Evolutionary conservation across 1,284 basidiomycete species (phyloP).

Genomic region (Ustilago sp.): DNA sequence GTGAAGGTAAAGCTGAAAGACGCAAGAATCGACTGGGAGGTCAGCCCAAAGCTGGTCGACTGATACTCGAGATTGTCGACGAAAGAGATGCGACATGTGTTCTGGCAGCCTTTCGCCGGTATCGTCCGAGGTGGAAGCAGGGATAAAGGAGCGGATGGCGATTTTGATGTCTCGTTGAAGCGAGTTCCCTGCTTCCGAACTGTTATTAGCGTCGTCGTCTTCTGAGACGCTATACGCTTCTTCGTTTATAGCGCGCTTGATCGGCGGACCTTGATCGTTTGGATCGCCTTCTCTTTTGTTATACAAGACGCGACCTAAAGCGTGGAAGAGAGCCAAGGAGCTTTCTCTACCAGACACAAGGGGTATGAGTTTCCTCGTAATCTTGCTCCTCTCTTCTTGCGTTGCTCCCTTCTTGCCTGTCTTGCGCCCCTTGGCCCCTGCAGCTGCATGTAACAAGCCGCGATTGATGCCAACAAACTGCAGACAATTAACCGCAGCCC

Average conservation of each 20-base stretch:
- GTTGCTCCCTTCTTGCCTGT: background rate
- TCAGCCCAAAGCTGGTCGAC: conserved; percentile 77
- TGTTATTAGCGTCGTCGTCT: background rate
- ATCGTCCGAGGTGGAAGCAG: background rate
- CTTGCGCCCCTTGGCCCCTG: background rate
- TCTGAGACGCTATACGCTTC: conserved; percentile 9
- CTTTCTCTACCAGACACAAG: conserved; percentile 76
- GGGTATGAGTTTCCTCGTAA: conserved; percentile 22
- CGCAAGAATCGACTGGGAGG: conserved; percentile 87
- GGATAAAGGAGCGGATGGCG: conserved; percentile 29
- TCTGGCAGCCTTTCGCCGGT: conserved; percentile 69
- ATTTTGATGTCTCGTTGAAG: conserved; percentile 4
- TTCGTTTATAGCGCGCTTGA: background rate
- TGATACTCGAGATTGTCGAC: conserved; percentile 70
- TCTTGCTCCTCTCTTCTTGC: background rate
- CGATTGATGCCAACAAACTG: conserved; percentile 76
- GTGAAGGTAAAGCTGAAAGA: conserved; percentile 89
- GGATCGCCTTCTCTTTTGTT: conserved; percentile 81
- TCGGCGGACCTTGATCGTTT: conserved; percentile 28
- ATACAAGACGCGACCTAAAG: conserved; percentile 92
- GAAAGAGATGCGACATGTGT: conserved; percentile 75
- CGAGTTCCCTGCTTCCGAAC: background rate
- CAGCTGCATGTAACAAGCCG: conserved; percentile 7
- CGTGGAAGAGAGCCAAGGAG: conserved; percentile 87
- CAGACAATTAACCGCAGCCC: conserved; percentile 90